Base-by-base conservation (phyloP, 1,284 basidiomycete species). In the Hymenochaete sp. region DNA sequence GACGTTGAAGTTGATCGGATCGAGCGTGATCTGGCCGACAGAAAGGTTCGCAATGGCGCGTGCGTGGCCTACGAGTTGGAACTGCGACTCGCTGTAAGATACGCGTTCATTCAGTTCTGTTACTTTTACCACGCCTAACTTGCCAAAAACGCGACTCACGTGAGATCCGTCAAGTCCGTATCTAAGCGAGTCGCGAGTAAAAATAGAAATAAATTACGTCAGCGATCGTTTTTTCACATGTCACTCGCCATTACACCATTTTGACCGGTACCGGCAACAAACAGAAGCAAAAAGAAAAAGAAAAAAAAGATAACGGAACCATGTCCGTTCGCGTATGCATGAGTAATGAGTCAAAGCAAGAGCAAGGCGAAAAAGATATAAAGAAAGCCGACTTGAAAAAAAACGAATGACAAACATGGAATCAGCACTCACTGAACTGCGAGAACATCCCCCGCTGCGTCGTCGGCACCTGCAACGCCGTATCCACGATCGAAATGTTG, bases 1-100 rank as follows among this genome's bases (percentile, higher is more conserved):
- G 6, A 87, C 84, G 52, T 84, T 77, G 58, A 89, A 82, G 53
- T 75, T 74, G 59, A 89, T 87, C 2, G 80, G 73, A 56, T 83
- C 70, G n/a, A 89, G 68, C 14, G 75, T 75, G 44, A 89, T 74
- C 54, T 70, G 62, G 32, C 85, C 86, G 45, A 89, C 67, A 54
- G 76, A 79, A 54, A 74, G 74, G 55, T 75, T 78, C 26, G 83
- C 78, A 9, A 85, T 59, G 2, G 85, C 79, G 24, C 67, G 66
- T 33, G 85, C 77, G 49, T 71, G 66, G 19, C 86, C 86, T 45
- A 77, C 64, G 33, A 87, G 70, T 35, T 67, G 64, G 62, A 88
- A 85, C 2, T 69, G 60, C 19, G 72, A 67, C 14, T 52, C 54
- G 4, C 52, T 52, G 40, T 25, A 35, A 14, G n/a, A n/a, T n/a